Percentiles rank a stretch among this genome's conserved stretches.
These are phyloP conservation scores for Phaeotremella fagi DNA, from an alignment of 768 basidiomycete species.

Conservation along the genomic window DNA sequence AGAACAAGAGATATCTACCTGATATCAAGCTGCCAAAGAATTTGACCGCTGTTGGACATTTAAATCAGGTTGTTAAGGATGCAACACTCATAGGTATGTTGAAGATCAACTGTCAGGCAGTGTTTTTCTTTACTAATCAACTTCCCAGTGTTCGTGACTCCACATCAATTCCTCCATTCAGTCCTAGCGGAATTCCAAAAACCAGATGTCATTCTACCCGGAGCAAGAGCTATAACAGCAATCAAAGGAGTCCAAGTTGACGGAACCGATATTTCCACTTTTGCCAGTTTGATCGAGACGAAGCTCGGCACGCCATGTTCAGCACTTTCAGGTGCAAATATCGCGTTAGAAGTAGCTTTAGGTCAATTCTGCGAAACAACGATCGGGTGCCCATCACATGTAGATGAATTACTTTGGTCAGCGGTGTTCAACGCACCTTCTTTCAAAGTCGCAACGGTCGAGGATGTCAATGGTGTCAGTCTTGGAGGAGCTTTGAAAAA, in stretches of 20 bases:
- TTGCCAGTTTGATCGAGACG: slow-evolving; percentile 50
- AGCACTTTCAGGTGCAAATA: slow-evolving; percentile 53
- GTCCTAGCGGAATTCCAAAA: slow-evolving; percentile 36
- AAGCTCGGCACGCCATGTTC: slow-evolving; percentile 50
- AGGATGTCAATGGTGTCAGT: slow-evolving; percentile 52
- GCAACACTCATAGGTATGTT: slow-evolving; percentile 47
- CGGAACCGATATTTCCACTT: slow-evolving; percentile 50
- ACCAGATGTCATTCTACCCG: slow-evolving; percentile 41
- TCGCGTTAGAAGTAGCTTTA: slow-evolving; percentile 51
- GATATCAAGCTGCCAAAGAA: slow-evolving; percentile 49
- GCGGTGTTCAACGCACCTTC: slow-evolving; percentile 50
- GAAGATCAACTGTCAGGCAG: background rate
- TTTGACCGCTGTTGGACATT: slow-evolving; percentile 49
- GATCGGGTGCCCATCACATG: slow-evolving; percentile 49
- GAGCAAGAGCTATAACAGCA: slow-evolving; percentile 50
- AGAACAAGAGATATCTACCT: slow-evolving; percentile 52
- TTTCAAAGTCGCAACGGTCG: slow-evolving; percentile 50
- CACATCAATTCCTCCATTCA: slow-evolving; percentile 50
- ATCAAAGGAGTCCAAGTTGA: slow-evolving; percentile 54
- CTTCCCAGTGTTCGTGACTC: slow-evolving; percentile 49
- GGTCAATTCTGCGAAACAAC: slow-evolving; percentile 54
- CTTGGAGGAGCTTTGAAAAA: slow-evolving; percentile 54
- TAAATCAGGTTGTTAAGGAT: slow-evolving; percentile 50
- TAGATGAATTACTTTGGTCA: slow-evolving; percentile 49
- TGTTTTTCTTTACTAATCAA: background rate